Percentiles rank a stretch among this genome's conserved stretches.
These are phyloP conservation scores for Mucor irregularis DNA, from an alignment of 371 early-diverging fungal species.

Conservation along the genomic window DNA sequence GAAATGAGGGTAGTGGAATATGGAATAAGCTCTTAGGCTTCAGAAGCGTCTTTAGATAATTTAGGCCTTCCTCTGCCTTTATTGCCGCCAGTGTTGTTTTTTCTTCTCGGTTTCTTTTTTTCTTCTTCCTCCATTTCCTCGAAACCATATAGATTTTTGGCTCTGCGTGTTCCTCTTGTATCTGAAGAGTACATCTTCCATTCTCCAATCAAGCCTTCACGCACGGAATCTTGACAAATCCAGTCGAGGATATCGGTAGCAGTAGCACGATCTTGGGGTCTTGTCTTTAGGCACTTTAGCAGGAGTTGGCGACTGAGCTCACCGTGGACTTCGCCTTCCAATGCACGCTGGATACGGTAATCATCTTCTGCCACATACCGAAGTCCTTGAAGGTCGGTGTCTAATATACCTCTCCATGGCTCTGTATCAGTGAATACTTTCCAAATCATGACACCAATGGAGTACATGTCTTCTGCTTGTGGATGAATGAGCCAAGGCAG, in stretches of 20 bases:
- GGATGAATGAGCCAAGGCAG: conserved; percentile 61
- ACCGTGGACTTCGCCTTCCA: conserved; percentile 58
- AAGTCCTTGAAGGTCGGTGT: conserved; percentile 64
- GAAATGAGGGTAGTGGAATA: too few relatives aligned
- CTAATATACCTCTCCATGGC: conserved; percentile 68
- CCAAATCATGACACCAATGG: conserved; percentile 68
- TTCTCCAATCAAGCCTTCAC: conserved; percentile 39
- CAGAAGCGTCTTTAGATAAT: conserved; percentile 8
- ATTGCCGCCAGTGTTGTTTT: neutral
- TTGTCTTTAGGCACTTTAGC: conserved; percentile 48
- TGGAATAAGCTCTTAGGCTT: too few relatives aligned
- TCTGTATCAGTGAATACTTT: conserved; percentile 65
- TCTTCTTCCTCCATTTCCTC: conserved; percentile 28
- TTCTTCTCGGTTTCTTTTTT: conserved; percentile 23
- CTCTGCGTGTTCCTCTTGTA: conserved; percentile 36
- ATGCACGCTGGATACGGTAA: conserved; percentile 54
- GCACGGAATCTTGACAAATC: conserved; percentile 35
- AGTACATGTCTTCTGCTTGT: conserved; percentile 66
- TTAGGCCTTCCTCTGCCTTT: conserved; percentile 24
- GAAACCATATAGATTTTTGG: conserved; percentile 33
- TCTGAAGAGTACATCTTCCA: conserved; percentile 55
- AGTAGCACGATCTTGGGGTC: conserved; percentile 53
- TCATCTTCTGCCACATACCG: conserved; percentile 61
- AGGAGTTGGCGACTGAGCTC: conserved; percentile 50
- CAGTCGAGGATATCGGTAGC: conserved; percentile 50